phyloP scores from a whole-genome alignment of 345 rosid species.

The Kandelia obovata region DNA sequence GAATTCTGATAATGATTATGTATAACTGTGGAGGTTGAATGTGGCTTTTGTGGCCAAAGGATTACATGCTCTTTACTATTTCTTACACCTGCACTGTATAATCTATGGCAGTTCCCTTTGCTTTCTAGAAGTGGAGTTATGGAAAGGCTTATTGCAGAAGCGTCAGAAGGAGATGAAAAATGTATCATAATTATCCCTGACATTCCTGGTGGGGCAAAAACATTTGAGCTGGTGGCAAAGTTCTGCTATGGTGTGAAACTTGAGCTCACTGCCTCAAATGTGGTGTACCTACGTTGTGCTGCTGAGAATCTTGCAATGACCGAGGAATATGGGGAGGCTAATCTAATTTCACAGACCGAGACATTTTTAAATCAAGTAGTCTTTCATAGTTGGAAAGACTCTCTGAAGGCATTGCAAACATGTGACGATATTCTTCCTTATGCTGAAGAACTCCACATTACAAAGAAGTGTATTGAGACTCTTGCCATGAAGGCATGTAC shows the following conservation, averaged over 20 bases:
- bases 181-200: conserved; percentile 52
- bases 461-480: conserved; percentile 74
- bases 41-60: not conserved
- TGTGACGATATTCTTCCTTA: conserved; percentile 61
- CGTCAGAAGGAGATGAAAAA: conserved; percentile 67
- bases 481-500: conserved; percentile 70
- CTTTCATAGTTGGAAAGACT: conserved; percentile 87
- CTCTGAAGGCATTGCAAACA: conserved; percentile 73
- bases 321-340: conserved; percentile 91
- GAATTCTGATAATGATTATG: not conserved
- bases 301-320: conserved; percentile 91
- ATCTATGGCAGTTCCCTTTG: conserved; percentile 74
- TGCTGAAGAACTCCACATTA: conserved; percentile 70
- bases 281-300: conserved; percentile 75
- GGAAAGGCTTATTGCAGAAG: conserved; percentile 83
- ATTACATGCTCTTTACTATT: not conserved
- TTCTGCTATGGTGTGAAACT: conserved; percentile 99
- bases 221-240: conserved; percentile 90
- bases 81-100: conserved; percentile 14
- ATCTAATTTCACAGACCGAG: conserved; percentile 74
- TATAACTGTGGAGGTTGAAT: not conserved
- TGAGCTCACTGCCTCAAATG: conserved; percentile 85
- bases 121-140: conserved; percentile 91
- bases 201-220: conserved; percentile 86
- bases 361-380: conserved; percentile 81